Conservation (phyloP, 257 asterid species). For the Salvia rosmarinus region DNA sequence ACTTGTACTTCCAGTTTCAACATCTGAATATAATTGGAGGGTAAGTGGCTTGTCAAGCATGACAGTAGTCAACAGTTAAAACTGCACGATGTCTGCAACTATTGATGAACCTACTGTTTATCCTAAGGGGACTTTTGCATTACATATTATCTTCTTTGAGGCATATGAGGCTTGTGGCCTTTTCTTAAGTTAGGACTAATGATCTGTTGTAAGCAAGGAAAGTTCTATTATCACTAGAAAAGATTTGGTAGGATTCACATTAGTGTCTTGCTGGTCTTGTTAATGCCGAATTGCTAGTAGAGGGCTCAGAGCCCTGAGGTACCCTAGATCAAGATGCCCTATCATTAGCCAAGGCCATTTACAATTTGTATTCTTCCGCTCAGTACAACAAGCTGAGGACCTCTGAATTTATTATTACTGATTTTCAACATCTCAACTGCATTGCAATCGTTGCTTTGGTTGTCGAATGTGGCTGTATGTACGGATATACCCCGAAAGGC, state of each 20-base stretch:
- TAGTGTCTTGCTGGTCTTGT: neutral
- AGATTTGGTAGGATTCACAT: slow-evolving; percentile 1
- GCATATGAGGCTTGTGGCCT: neutral
- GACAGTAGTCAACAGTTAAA: neutral
- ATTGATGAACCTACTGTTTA: slow-evolving; percentile 11
- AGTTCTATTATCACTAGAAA: neutral
- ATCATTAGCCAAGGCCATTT: neutral
- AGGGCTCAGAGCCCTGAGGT: neutral
- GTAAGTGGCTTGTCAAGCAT: slow-evolving; percentile 7
- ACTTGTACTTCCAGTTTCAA: neutral
- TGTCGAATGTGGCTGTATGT: neutral
- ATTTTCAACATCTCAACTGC: slow-evolving; percentile 12
- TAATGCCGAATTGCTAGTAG: slow-evolving; percentile 12
- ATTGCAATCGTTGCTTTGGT: neutral
- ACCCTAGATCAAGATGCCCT: slow-evolving; percentile 1
- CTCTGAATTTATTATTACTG: slow-evolving; percentile 1
- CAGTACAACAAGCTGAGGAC: neutral
- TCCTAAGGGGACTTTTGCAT: slow-evolving; percentile 7
- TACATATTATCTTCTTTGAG: neutral
- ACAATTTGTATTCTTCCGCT: neutral
- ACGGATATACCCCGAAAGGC: slow-evolving; percentile 10
- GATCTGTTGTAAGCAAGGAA: slow-evolving; percentile 5
- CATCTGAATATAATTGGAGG: neutral
- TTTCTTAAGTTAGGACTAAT: neutral
- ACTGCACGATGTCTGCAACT: neutral